Base-by-base conservation (phyloP, 352 stramenopile genomes). In the Pythium rishiriense region DNA sequence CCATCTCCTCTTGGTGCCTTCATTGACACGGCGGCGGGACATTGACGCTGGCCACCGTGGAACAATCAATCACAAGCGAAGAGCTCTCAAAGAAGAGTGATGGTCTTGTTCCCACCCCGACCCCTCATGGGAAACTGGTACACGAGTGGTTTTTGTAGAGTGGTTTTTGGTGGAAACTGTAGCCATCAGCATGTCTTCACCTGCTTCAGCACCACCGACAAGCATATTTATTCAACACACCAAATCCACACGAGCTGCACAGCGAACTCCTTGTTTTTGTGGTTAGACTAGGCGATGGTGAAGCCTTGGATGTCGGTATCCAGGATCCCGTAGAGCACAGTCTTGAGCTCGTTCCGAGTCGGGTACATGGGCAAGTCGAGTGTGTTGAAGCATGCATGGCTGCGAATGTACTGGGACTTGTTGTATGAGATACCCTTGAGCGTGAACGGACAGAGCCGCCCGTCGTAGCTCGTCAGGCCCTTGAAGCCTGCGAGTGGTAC, bases 401-500 rank as follows among this genome's bases (percentile, higher is more conserved):
- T 69, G 33, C 57, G 66, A 17, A 69, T 69, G 35, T 73, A 69
- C 55, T 58, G 60, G 0, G 54, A 64, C 21, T 66, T 58, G 3
- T 65, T 14, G 22, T 59, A 66, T 22, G 51, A 58, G 4, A 73
- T 42, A 25, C 73, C 76, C 52, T 91, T 88, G 52, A 96, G 52
- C 21, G 81, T 90, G 56, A 96, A 96, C 29, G 75, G 74, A 28
- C 83, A 92, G 7, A 93, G 66, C 0, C 76, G 78, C 0, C 85
- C 85, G 64, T 96, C 87, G 68, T 92, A 90, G 62, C 81, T 92
- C 15, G 83, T 94, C 19, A 96, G 70, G 0, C 81, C 84, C 47
- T 76, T 59, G 58, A 96, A 96, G 37, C 87, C 87, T 5, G 80
- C 79, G 28, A 92, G 64, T 11, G 88, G 88, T 3, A 95, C 87